These are phyloP conservation scores for Verticillium klebahnii DNA, from an alignment of 2,329 filamentous ascomycete genomes.

Conservation along the genomic window DNA sequence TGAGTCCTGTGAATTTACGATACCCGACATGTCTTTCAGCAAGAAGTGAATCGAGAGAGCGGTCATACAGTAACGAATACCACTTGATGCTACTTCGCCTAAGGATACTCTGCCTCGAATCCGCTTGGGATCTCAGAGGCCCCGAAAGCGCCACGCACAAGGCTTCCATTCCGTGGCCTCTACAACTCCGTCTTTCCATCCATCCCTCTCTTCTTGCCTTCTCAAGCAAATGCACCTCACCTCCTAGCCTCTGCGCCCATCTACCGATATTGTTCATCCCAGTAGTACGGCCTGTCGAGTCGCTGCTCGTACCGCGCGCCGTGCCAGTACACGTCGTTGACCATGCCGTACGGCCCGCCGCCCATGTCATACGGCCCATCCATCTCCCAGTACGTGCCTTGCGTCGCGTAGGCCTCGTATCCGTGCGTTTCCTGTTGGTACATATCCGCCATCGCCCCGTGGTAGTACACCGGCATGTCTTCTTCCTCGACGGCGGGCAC, in stretches of 20 bases:
- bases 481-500: neutral
- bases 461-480: neutral
- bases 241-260: neutral
- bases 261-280: neutral
- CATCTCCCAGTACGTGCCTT: neutral
- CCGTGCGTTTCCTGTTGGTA: neutral
- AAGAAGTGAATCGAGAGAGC: neutral
- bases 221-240: neutral
- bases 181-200: neutral
- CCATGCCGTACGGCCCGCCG: neutral
- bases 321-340: neutral
- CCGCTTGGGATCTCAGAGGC: neutral
- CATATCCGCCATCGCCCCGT: neutral
- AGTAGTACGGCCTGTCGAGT: neutral
- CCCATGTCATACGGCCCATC: neutral
- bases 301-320: neutral
- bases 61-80: neutral
- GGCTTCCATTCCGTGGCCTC: neutral
- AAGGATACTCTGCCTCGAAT: neutral
- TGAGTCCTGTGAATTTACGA: no score
- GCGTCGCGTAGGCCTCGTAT: conserved; percentile 1
- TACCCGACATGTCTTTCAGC: no score
- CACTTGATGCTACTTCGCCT: neutral
- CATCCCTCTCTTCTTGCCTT: neutral
- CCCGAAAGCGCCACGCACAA: neutral